Conservation (phyloP, 768 basidiomycete genomes). For the Collybia sp. region DNA sequence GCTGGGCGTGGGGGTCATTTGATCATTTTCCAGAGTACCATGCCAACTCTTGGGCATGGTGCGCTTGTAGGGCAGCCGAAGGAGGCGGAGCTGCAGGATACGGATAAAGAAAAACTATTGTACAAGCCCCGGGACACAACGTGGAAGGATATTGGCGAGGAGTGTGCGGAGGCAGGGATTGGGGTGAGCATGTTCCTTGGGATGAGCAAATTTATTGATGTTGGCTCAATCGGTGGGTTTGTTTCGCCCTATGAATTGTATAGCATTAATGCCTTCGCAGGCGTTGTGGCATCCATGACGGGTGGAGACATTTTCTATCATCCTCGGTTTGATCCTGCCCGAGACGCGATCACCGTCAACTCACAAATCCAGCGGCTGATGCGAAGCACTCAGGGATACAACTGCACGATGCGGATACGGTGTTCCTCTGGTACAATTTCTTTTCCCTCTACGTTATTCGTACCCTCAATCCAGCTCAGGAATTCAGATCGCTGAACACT, state of each 20-base stretch:
- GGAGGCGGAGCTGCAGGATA: slow-evolving; percentile 70
- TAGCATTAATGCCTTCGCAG: slow-evolving; percentile 25
- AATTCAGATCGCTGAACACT: slow-evolving; percentile 58
- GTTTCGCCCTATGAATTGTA: neutral
- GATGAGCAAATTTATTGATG: slow-evolving; percentile 74
- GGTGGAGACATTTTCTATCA: slow-evolving; percentile 93
- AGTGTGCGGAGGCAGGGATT: slow-evolving; percentile 85
- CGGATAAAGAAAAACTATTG: slow-evolving; percentile 81
- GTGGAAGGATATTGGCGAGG: slow-evolving; percentile 84
- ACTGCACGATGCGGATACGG: slow-evolving; percentile 76
- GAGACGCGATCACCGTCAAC: slow-evolving; percentile 61
- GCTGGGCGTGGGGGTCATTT: slow-evolving; percentile 75
- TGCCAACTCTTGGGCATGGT: slow-evolving; percentile 74
- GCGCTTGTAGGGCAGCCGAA: slow-evolving; percentile 50
- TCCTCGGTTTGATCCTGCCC: slow-evolving; percentile 74
- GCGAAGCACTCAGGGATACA: slow-evolving; percentile 69
- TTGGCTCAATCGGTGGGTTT: slow-evolving; percentile 75
- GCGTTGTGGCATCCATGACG: slow-evolving; percentile 62
- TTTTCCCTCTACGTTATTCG: slow-evolving; percentile 3
- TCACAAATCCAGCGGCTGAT: slow-evolving; percentile 75
- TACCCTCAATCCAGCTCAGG: slow-evolving; percentile 30
- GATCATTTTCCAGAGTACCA: slow-evolving; percentile 61
- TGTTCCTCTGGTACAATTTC: slow-evolving; percentile 69
- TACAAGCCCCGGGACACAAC: slow-evolving; percentile 72
- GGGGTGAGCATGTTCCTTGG: slow-evolving; percentile 89